Base-by-base conservation (phyloP, 2,329 filamentous ascomycete species). In the Aspergillus sp. region DNA sequence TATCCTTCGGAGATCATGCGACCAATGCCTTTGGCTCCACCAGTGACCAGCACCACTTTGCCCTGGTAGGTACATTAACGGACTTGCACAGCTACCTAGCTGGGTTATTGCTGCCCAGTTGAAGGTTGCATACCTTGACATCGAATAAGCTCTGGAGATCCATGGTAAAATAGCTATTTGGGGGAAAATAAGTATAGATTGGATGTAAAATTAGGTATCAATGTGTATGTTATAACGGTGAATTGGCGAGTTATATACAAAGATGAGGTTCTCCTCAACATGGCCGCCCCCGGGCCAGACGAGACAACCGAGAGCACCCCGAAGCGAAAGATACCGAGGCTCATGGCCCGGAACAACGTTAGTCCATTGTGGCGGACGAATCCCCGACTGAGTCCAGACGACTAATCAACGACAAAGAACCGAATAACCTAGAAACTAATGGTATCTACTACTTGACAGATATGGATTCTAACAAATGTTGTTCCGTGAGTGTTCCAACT, bases 1-100 rank as follows among this genome's bases (percentile, higher is more conserved):
- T 79, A 82, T 11, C 79, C 80, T 66, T 83, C 79, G 1, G 81
- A 81, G 47, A 81, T 81, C 80, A 83, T 83, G 62, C 82, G 80
- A 53, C 80, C 80, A 48, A 82, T 76, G 4, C 80, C 80, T 55
- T 80, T 81, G 9, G 79, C 79, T 54, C 79, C 80, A 58, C 80
- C 80, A 18, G 79, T 81, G 56, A 82, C 76, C 62, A 82, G 77
- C 60, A 78, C 79, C 60, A 81, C 71, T 68, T 77, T 77, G 56
- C 69, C 74, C 75, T 77, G 32, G 39, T 18, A 18, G 22, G n/a
- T 18, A 11, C 17, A 17, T 57, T n/a, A 47, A 18, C 32, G 51
- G 42, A 13, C 17, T 24, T 12, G 44, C 15, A 38, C 38, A 38
- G 13, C 34, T 15, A n/a, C 4, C 34, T 15, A n/a, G 15, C 34